A percentile compares a stretch with the other conserved stretches of the same genome.
Evolutionary conservation across 495 filamentous ascomycete species (phyloP).

Genomic region (Paragyromitra xinjiangensis): DNA sequence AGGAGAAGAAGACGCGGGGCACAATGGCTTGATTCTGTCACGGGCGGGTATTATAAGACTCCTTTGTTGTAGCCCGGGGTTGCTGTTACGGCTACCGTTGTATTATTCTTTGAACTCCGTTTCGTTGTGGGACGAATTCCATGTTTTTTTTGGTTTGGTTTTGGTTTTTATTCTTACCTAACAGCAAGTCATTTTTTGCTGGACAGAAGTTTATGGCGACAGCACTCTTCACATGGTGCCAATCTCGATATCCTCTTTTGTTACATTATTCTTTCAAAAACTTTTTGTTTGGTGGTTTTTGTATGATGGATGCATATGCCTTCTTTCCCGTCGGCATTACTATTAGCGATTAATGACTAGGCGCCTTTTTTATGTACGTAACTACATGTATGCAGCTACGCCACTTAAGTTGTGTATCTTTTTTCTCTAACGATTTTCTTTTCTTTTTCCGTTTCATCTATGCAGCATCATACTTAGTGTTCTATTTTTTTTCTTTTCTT

Average conservation of each 20-base stretch:
- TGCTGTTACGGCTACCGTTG: neutral
- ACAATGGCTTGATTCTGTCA: neutral
- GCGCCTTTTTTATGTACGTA: neutral
- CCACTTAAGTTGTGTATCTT: neutral
- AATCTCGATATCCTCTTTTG: slow-evolving; percentile 2
- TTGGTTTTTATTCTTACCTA: neutral
- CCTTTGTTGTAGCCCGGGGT: neutral
- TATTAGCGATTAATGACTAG: slow-evolving; percentile 10
- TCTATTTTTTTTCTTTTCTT: neutral
- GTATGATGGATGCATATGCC: neutral
- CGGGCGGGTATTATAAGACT: neutral
- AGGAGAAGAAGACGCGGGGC: slow-evolving; percentile 32
- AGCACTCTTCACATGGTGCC: neutral
- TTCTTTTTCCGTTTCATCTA: neutral
- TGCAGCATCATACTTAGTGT: neutral
- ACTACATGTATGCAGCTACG: neutral
- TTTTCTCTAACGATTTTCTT: neutral
- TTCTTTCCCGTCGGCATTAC: neutral
- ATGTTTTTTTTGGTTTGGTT: neutral
- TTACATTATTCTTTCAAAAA: neutral
- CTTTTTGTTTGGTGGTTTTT: neutral
- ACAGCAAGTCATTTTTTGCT: neutral
- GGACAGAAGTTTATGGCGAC: neutral
- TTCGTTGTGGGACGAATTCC: neutral
- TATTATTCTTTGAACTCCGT: slow-evolving; percentile 1